Conservation (phyloP, 768 basidiomycete genomes). For the Clitopilus hobsonii region DNA sequence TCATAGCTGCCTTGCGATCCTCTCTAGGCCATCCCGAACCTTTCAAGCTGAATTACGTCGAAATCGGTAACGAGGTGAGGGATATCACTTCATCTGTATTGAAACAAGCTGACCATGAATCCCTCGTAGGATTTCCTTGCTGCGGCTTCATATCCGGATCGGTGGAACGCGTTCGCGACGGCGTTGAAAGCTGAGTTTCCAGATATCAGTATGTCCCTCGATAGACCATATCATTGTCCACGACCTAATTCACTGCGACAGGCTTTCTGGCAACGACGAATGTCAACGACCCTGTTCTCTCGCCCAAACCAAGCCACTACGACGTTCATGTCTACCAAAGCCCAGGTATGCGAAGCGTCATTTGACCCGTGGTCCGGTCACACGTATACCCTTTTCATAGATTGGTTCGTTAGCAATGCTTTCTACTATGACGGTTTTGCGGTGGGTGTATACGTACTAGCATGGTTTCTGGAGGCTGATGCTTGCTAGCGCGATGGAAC, state of each 20-base stretch:
- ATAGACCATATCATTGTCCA: neutral
- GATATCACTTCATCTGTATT: neutral
- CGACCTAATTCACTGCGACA: constrained; percentile 11
- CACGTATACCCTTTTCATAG: too few species aligned
- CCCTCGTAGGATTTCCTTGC: constrained; percentile 17
- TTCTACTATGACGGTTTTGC: constrained; percentile 26
- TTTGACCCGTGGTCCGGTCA: too few species aligned
- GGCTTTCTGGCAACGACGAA: constrained; percentile 48
- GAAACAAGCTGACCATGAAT: too few species aligned
- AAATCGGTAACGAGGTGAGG: constrained; percentile 53
- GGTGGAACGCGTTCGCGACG: constrained; percentile 40
- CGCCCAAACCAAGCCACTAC: constrained; percentile 40
- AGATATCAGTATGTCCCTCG: constrained; percentile 30
- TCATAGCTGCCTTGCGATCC: constrained; percentile 47
- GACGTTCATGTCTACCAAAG: constrained; percentile 56
- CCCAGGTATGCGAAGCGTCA: too few species aligned
- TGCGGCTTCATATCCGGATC: constrained; percentile 25
- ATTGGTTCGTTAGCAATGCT: too few species aligned
- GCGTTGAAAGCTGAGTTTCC: constrained; percentile 40
- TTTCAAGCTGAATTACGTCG: constrained; percentile 43
- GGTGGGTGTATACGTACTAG: constrained; percentile 5
- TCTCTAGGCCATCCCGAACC: constrained; percentile 53
- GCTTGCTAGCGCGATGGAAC: constrained; percentile 42
- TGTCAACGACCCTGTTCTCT: constrained; percentile 32
- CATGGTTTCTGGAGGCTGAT: neutral